Conservation (phyloP, 495 filamentous ascomycete genomes). For the Evernia prunastri region DNA sequence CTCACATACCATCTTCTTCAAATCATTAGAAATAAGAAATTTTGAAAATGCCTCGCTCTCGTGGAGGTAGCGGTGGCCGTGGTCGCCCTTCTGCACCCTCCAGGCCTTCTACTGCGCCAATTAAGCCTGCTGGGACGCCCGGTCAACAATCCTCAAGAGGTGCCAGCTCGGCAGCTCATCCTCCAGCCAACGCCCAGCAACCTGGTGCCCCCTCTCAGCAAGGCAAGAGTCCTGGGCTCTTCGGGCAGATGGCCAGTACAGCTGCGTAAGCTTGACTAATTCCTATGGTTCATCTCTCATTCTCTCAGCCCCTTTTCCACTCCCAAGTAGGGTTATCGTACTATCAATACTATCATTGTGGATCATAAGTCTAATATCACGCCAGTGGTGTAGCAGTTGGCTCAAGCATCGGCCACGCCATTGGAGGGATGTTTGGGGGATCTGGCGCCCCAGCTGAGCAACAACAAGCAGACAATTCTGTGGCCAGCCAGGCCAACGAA, state of each 20-base stretch:
- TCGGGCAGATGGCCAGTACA: conserved; percentile 82
- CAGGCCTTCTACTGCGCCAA: conserved; percentile 60
- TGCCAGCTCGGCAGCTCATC: conserved; percentile 60
- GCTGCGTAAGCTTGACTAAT: conserved; percentile 57
- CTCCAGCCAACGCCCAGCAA: conserved; percentile 40
- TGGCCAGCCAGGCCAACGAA: conserved; percentile 37
- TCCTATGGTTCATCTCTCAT: conserved; percentile 7
- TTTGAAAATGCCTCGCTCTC: conserved; percentile 66
- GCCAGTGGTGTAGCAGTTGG: conserved; percentile 89
- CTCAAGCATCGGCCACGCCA: conserved; percentile 87
- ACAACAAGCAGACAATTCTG: conserved; percentile 40
- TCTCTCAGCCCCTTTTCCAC: background rate
- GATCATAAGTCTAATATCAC: conserved; percentile 19
- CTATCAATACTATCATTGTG: conserved; percentile 17
- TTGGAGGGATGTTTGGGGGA: conserved; percentile 76
- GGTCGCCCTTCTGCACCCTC: conserved; percentile 41
- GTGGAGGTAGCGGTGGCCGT: conserved; percentile 54
- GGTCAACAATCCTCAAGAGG: conserved; percentile 55
- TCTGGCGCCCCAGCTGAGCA: conserved; percentile 51
- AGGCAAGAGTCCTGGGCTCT: conserved; percentile 56
- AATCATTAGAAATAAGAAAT: background rate
- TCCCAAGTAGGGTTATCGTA: background rate
- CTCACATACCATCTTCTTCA: background rate
- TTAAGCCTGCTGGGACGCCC: conserved; percentile 51
- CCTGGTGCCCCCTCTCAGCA: conserved; percentile 46